Base-by-base conservation (phyloP, 495 filamentous ascomycete species). In the Annulohypoxylon stygium region DNA sequence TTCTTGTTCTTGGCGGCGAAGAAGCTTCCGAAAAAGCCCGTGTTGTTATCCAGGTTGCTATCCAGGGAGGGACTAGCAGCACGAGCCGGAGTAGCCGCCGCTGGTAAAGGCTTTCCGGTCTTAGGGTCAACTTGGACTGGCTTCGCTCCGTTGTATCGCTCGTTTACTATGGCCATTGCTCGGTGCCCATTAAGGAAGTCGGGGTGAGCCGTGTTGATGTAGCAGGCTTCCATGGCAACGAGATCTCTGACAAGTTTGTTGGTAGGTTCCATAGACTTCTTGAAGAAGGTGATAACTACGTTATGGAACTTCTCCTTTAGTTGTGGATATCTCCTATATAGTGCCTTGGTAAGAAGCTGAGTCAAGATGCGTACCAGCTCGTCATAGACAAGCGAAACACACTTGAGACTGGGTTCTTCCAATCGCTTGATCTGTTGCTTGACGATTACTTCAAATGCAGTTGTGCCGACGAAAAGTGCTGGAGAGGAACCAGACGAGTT, bases 1-100 rank as follows among this genome's bases (percentile, higher is more conserved):
- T 98, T 99, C 89, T 98, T 99, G 81, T 98, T 98, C 88, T 97
- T 98, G 63, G 90, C 92, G 5, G 95, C 94, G 81, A 97, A 98
- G 88, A 98, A 98, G 79, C 92, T 95, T 67, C 95, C 95, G 80
- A 98, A 98, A 87, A 98, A 99, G 61, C 94, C 93, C 58, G 87
- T 81, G 75, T 90, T 88, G 45, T 82, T 82, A 47, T 90, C 88
- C 5, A 87, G 71, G 67, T 78, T 81, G 65, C 76, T 73, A n/a
- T 84, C 83, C 51, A 90, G 78, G 7, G 88, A 90, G 8, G 90
- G 90, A 75, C 92, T 95, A 59, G 88, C 88, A 39, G 93, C 88
- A 61, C 93, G 88, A 18, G 86, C 89, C 11, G 89, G 91, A 5
- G 87, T 83, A 14, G 84, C 79, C 14, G 83, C 75, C n/a, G 88